These are phyloP conservation scores for Boletellus sp. DNA, from an alignment of 1,284 basidiomycete genomes.

Conservation along the genomic window DNA sequence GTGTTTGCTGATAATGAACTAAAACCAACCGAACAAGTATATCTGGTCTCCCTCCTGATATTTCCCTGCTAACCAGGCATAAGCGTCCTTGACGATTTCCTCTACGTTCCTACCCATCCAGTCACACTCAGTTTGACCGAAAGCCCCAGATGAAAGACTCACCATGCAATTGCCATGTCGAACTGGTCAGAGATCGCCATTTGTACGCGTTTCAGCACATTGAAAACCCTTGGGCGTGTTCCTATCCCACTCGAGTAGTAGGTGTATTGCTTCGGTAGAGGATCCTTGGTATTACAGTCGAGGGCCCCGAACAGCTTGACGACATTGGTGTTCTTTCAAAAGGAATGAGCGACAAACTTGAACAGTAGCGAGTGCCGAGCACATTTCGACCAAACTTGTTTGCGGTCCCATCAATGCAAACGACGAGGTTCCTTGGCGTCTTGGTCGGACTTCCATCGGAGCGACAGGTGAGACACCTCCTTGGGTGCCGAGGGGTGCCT, in stretches of 20 bases:
- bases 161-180: constrained; percentile 26
- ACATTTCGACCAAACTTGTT: constrained; percentile 34
- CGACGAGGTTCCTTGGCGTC: constrained; percentile 30
- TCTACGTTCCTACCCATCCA: constrained; percentile 33
- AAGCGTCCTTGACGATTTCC: constrained; percentile 34
- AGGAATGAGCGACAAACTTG: neutral
- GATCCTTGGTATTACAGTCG: constrained; percentile 17
- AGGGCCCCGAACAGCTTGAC: constrained; percentile 21
- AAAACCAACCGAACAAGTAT: constrained; percentile 35
- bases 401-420: constrained; percentile 36
- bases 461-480: constrained; percentile 14
- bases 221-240: constrained; percentile 32
- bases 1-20: neutral
- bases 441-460: neutral
- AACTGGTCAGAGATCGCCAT: constrained; percentile 15
- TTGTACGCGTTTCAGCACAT: constrained; percentile 21
- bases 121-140: neutral
- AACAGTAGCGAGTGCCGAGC: neutral
- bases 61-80: constrained; percentile 38
- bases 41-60: constrained; percentile 37
- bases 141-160: neutral
- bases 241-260: constrained; percentile 44
- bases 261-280: constrained; percentile 26
- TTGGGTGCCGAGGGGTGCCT: neutral
- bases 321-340: constrained; percentile 23